phyloP scores from a whole-genome alignment of 208 protist genomes.

The Balamuthia mandrillaris region DNA sequence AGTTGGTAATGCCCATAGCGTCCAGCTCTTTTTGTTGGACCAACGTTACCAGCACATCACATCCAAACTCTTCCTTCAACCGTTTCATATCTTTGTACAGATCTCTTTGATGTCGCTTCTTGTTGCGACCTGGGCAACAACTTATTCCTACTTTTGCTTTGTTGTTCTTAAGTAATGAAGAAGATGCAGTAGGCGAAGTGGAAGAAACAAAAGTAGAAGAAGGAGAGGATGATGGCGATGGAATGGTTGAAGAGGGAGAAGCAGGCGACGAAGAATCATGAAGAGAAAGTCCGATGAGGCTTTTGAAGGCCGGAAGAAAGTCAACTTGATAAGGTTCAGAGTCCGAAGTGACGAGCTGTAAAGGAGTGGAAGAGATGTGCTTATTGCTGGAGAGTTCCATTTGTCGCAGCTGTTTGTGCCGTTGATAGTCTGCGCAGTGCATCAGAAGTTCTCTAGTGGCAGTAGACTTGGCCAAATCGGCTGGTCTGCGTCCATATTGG shows the following conservation, averaged over 20 bases:
- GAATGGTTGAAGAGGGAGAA: not conserved
- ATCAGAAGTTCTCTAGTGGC: not conserved
- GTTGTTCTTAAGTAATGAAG: not conserved
- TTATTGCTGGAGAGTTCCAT: not conserved
- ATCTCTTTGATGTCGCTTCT: not conserved
- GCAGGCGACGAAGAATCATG: not conserved
- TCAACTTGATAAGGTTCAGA: not conserved
- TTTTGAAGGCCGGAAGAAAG: not conserved
- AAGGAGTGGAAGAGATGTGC: too few species aligned
- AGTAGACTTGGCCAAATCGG: not conserved
- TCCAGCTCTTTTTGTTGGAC: not conserved
- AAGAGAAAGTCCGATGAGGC: not conserved
- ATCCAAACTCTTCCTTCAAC: not conserved
- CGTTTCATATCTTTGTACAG: not conserved
- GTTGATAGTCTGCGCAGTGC: not conserved
- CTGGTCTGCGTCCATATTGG: not conserved
- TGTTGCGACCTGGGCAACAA: constrained; percentile 8
- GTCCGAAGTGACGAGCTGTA: not conserved
- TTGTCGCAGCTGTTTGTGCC: not conserved
- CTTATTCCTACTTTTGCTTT: not conserved
- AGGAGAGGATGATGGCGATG: not conserved
- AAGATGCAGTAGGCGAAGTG: not conserved
- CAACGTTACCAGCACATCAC: not conserved
- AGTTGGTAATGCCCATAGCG: not conserved
- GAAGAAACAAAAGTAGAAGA: not conserved